Evolutionary conservation across 257 asterid species (phyloP).

Genomic region (Solanum arcanum): DNA sequence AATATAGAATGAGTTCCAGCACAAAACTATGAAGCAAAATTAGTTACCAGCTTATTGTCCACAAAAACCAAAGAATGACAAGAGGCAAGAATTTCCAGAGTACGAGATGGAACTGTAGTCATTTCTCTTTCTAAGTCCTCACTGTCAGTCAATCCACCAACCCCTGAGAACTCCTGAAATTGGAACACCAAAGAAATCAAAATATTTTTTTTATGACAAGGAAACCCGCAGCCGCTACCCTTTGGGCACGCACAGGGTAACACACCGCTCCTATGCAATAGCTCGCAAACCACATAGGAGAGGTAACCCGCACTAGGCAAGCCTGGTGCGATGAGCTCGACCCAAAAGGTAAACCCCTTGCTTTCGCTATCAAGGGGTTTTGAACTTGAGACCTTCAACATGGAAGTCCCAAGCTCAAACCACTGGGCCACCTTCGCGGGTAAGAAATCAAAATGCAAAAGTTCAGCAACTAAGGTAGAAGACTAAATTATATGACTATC

Average conservation of each 20-base stretch:
- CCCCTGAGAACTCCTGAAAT: constrained; percentile 88
- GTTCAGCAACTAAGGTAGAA: constrained; percentile 7
- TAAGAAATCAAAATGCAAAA: neutral
- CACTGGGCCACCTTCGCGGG: no score
- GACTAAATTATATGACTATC: constrained; percentile 3
- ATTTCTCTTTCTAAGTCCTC: constrained; percentile 61
- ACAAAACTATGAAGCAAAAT: neutral
- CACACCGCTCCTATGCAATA: no score
- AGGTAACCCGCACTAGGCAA: no score
- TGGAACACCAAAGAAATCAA: neutral
- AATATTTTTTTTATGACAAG: no score
- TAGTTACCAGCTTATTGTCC: constrained; percentile 88
- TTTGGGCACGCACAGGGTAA: no score
- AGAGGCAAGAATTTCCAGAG: constrained; percentile 87
- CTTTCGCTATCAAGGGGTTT: no score
- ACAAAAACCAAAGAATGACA: constrained; percentile 98
- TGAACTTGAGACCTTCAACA: no score
- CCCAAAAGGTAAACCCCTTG: no score
- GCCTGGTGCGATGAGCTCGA: no score
- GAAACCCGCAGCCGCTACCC: no score
- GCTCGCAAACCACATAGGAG: no score
- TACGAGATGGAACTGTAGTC: constrained; percentile 57
- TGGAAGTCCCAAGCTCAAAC: no score
- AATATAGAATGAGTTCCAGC: neutral
- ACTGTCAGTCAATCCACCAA: constrained; percentile 80